phyloP scores from a whole-genome alignment of 768 basidiomycete genomes.

The Boletales sp. region DNA sequence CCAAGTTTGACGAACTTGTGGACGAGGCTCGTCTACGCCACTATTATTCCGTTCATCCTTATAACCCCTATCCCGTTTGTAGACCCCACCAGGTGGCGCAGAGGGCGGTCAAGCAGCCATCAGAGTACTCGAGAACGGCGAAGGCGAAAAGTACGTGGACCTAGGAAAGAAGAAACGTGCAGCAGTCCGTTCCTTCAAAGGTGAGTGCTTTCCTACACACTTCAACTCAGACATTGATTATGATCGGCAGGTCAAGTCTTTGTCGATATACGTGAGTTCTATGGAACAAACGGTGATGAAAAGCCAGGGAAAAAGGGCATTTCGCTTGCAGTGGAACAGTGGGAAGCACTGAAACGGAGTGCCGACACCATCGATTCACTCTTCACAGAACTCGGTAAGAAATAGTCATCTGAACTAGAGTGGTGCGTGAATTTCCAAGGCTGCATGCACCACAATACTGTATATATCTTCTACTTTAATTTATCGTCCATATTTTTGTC shows the following conservation, averaged over 20 bases:
- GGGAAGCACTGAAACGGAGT: conserved; percentile 51
- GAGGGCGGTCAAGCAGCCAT: conserved; percentile 1
- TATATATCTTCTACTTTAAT: conserved; percentile 5
- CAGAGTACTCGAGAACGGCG: conserved; percentile 15
- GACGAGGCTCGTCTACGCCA: conserved; percentile 8
- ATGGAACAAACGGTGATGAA: conserved; percentile 51
- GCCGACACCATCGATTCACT: conserved; percentile 49
- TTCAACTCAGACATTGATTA: conserved; percentile 23
- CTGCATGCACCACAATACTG: not conserved
- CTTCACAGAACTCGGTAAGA: conserved; percentile 32
- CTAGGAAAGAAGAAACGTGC: conserved; percentile 72
- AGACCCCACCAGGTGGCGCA: conserved; percentile 12
- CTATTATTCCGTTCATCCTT: not conserved
- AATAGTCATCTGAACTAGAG: not conserved
- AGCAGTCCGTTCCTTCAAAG: conserved; percentile 51
- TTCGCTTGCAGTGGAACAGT: conserved; percentile 63
- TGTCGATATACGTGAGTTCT: conserved; percentile 77
- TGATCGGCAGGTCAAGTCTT: conserved; percentile 40
- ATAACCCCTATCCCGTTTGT: conserved; percentile 15
- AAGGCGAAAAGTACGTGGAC: conserved; percentile 51
- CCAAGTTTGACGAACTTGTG: conserved; percentile 20
- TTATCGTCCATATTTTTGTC: not conserved
- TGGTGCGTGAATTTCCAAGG: too few relatives aligned
- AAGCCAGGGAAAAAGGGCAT: conserved; percentile 86
- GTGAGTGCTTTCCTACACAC: conserved; percentile 16